Base-by-base conservation (phyloP, 1,284 basidiomycete species). In the Mycena citricolor region DNA sequence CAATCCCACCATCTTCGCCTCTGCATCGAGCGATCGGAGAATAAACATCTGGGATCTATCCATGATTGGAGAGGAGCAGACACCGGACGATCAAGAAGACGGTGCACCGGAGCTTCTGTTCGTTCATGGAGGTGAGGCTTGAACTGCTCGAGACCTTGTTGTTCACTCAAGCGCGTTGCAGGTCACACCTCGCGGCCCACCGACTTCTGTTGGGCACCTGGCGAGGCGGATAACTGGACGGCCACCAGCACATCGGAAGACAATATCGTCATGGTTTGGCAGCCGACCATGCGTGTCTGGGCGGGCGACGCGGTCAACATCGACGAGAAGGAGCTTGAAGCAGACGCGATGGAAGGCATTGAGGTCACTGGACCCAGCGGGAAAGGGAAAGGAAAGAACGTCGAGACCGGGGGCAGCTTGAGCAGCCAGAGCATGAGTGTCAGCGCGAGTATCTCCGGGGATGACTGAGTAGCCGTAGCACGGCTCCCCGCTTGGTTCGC, bases 1-100 rank as follows among this genome's bases (percentile, higher is more conserved):
- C 60, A 89, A 90, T 57, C 77, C 85, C 6, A 91, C 90, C 4
- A 79, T 97, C 47, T 97, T 97, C 56, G 94, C 93, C 0, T 94
- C 90, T 4, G 93, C 93, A 0, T 90, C 89, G 0, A 87, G 91
- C 41, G 95, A 99, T 63, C 79, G 97, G 24, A 78, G 97, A 16
- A 81, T 99, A 51, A 95, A 97, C 57, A 74, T 99, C 38, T 99
- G 97, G 97, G 94, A 99, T 69, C 68, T 98, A 39, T 79, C 84
- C 28, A 81, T 88, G 54, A 97, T 99, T 54, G 95, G 95, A 1
- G 82, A 88, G 39, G 97, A 99, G 66, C 95, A 99, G 65, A 92
- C 91, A 1, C 94, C 95, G 2, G 95, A 99, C 57, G 95, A 99
- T 61, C 90, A 93, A 39, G 97, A 99, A 65, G 95, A 99, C 61